Percentiles rank a stretch among this genome's conserved stretches.
phyloP scores from a whole-genome alignment of 257 asterid species.

The Marsdenia floribunda region DNA sequence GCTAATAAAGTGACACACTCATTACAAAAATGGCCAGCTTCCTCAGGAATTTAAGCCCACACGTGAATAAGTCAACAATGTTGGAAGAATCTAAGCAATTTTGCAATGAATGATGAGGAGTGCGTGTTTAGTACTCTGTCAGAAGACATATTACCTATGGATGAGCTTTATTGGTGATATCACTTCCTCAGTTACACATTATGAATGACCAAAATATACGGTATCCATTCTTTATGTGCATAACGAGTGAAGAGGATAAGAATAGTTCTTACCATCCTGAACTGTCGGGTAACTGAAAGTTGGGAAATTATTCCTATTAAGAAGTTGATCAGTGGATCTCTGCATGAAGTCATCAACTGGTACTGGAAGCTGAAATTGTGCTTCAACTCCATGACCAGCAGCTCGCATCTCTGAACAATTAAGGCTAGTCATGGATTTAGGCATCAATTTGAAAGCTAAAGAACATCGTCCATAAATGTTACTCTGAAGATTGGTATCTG shows the following conservation, averaged over 20 bases:
- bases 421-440: conserved; percentile 83
- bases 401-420: conserved; percentile 93
- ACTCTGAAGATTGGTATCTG: conserved; percentile 57
- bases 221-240: not conserved
- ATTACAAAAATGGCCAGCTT: not conserved
- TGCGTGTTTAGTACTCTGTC: not conserved
- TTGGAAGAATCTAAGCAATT: not conserved
- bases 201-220: not conserved
- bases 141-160: not conserved
- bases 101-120: not conserved
- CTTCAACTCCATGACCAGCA: conserved; percentile 96
- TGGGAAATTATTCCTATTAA: conserved; percentile 53
- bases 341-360: conserved; percentile 97
- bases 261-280: conserved; percentile 66
- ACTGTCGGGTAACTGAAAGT: conserved; percentile 55
- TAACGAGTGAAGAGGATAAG: conserved; percentile 11
- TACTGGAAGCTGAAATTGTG: conserved; percentile 86
- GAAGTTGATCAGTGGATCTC: conserved; percentile 81
- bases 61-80: not conserved
- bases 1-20: not conserved
- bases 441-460: conserved; percentile 86
- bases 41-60: not conserved
- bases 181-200: not conserved
- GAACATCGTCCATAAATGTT: conserved; percentile 72
- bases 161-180: not conserved